Percentiles rank a stretch among this genome's conserved stretches.
These are phyloP conservation scores for Pichia sorboxylosa DNA, from an alignment of 1,139 yeast genomes.

Conservation along the genomic window DNA sequence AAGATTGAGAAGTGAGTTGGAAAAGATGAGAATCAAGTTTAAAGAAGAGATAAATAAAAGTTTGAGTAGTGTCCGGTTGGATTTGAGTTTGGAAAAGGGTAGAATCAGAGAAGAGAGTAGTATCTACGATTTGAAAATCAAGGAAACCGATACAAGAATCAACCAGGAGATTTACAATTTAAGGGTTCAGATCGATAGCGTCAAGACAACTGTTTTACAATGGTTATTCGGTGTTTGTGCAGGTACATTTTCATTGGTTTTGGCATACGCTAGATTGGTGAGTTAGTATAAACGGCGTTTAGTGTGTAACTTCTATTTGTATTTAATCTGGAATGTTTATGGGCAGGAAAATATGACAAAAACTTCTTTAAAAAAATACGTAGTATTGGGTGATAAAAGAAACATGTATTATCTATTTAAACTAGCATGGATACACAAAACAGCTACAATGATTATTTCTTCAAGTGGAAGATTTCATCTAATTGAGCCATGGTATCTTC, in stretches of 20 bases:
- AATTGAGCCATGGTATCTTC: constrained; percentile 78
- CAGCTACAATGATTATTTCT: neutral
- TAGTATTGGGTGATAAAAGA: no score
- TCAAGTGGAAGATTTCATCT: constrained; percentile 55
- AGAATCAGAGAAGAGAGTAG: constrained; percentile 90
- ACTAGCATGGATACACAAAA: neutral
- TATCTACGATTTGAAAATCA: constrained; percentile 82
- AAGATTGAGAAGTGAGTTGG: constrained; percentile 70
- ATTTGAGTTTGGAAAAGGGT: constrained; percentile 86
- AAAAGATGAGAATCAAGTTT: constrained; percentile 70
- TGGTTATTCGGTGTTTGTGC: constrained; percentile 98
- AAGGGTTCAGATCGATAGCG: constrained; percentile 88
- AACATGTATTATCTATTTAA: no score
- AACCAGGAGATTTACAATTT: constrained; percentile 93
- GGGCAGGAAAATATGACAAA: no score
- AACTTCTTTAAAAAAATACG: no score
- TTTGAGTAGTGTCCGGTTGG: constrained; percentile 82
- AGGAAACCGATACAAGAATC: constrained; percentile 87
- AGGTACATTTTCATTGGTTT: constrained; percentile 88
- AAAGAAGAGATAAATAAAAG: constrained; percentile 88
- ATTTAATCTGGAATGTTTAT: no score
- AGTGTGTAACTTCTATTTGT: no score
- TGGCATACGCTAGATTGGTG: constrained; percentile 80
- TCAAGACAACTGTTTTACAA: constrained; percentile 92
- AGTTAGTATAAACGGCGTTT: no score